A percentile compares a stretch with the other conserved stretches of the same genome.
phyloP scores from a whole-genome alignment of 2,329 filamentous ascomycete genomes.

The Aspergillus terreus region DNA sequence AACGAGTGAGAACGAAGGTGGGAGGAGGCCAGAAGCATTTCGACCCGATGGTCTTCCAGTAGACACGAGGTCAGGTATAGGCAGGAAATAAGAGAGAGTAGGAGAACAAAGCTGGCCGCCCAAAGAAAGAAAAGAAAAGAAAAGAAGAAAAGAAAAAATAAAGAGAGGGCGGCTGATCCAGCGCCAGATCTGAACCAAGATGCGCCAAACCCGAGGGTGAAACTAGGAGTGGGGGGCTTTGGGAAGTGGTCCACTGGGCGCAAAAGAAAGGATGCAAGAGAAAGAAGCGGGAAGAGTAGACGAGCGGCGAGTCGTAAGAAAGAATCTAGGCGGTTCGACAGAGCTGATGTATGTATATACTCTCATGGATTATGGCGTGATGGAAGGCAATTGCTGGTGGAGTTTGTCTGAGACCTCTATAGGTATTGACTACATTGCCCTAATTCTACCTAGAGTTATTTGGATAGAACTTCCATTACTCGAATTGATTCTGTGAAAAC shows the following conservation, averaged over 20 bases:
- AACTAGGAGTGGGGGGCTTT: conserved; percentile 7
- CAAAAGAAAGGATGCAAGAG: conserved; percentile 1
- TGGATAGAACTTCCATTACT: no score
- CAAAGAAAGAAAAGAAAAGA: conserved; percentile 2
- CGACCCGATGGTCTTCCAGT: neutral
- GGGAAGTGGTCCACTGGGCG: conserved; percentile 10
- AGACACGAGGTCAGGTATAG: neutral
- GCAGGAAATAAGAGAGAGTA: neutral
- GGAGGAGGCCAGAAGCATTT: neutral
- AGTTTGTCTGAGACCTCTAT: no score
- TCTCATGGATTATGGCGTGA: no score
- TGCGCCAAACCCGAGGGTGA: conserved; percentile 11
- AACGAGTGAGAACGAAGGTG: no score
- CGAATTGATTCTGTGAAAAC: no score
- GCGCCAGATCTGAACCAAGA: conserved; percentile 12
- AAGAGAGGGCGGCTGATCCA: neutral
- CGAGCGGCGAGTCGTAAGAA: neutral
- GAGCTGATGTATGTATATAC: no score
- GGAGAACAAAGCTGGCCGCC: neutral
- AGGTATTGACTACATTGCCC: no score
- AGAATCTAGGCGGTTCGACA: neutral
- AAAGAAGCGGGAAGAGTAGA: neutral
- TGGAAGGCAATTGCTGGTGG: no score
- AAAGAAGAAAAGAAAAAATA: neutral
- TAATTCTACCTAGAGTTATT: no score